Percentiles rank a stretch among this genome's conserved stretches.
Evolutionary conservation across 306 rosid genomes (phyloP).

Genomic region (Quercus parvula): DNA sequence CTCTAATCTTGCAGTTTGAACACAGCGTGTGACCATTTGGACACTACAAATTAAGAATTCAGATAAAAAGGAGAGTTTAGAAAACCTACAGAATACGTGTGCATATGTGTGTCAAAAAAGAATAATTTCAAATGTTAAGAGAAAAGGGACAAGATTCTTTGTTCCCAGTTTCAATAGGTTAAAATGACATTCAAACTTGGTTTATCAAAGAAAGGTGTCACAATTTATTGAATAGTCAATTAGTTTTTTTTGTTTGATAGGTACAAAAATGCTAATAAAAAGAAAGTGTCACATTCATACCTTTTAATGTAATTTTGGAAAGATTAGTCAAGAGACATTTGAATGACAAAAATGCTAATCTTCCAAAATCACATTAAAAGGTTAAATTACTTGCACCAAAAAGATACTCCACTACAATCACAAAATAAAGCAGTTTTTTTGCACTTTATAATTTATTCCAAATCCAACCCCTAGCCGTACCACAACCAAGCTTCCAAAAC

Average conservation of each 20-base stretch:
- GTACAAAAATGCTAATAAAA: too few species aligned
- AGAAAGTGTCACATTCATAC: too few species aligned
- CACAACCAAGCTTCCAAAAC: not conserved
- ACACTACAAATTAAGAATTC: slow-evolving; percentile 54
- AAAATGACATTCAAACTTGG: not conserved
- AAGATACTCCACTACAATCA: not conserved
- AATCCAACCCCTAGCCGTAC: not conserved
- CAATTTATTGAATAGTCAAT: not conserved
- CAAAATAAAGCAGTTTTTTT: not conserved
- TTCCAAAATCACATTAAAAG: not conserved
- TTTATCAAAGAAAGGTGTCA: slow-evolving; percentile 4
- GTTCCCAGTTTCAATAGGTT: slow-evolving; percentile 5
- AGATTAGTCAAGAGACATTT: not conserved
- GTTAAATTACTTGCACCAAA: not conserved
- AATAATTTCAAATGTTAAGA: slow-evolving; percentile 6
- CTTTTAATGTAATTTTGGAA: too few species aligned
- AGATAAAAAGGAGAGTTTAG: slow-evolving; percentile 23
- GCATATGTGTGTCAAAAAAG: not conserved
- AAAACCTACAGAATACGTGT: not conserved
- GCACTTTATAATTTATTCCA: not conserved
- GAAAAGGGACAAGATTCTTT: not conserved
- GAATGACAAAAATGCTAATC: not conserved
- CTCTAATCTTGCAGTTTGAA: slow-evolving; percentile 69
- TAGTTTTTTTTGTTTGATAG: not conserved
- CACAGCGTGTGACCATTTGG: slow-evolving; percentile 98